Base-by-base conservation (phyloP, 177 flowering plant genomes). In the Vitis hybrid region DNA sequence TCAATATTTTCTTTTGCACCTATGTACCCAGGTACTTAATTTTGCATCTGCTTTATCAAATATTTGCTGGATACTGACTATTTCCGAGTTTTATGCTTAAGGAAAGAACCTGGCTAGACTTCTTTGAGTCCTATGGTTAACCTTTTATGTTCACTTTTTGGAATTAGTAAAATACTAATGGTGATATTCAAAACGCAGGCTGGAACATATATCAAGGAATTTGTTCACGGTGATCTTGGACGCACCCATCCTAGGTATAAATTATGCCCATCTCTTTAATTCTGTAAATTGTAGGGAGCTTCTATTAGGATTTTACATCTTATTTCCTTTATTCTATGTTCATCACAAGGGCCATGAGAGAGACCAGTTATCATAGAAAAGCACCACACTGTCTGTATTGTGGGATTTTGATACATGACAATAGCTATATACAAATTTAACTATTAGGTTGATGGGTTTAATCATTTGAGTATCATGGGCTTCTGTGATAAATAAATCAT, bases 141-240 rank as follows among this genome's bases (percentile, higher is more conserved):
- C 28, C 28, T 3, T 28, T 56, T 57, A 58, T 50, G 18, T 59
- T 33, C 22, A 4, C 11, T 24, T 1, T 8, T 20, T 63, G 2
- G 18, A 31, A 14, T 62, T 62, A 2, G 8, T 31, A 9, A 28
- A n/a, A 14, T 11, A 14, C 59, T 62, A 9, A 64, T 70, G 49
- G 55, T 71, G 53, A 49, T 56, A 28, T 62, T 49, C 57, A 55
- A 51, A 74, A 67, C 53, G 64, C 84, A 95, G 97, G 99, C 99
- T 74, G 99, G 99, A 60, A 95, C 99, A 28, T 95, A 95, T 70
- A 95, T 95, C 67, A 95, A 95, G 83, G 99, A 95, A 79, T 95
- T 95, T 77, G 95, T 95, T 74, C 99, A 95, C 68, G 98, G 98
- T 31, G 99, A 95, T 87, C 89, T 95, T 49, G 98, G 99, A 11